A percentile compares a stretch with the other conserved stretches of the same genome.
phyloP scores from a whole-genome alignment of 805 yeast species.

The Hemisphaericaspora nanyangensis region DNA sequence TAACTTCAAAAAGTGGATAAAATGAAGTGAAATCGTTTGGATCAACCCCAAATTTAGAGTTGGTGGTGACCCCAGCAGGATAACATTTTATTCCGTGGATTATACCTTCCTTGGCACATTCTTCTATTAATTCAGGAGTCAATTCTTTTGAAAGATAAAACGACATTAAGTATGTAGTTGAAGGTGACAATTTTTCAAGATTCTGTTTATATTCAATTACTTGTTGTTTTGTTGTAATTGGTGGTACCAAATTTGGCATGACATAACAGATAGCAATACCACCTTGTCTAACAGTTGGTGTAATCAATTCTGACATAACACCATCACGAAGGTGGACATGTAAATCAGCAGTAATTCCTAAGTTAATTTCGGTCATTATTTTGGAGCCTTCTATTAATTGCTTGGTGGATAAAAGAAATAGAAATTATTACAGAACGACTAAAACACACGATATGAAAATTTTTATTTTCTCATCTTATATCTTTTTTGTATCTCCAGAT shows the following conservation, averaged over 20 bases:
- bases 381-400: too few species aligned
- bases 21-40: constrained; percentile 86
- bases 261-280: constrained; percentile 89
- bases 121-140: constrained; percentile 79
- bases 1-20: constrained; percentile 84
- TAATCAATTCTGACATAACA: constrained; percentile 82
- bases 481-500: too few species aligned
- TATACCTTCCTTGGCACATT: constrained; percentile 66
- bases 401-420: too few species aligned
- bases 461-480: too few species aligned
- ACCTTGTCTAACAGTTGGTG: constrained; percentile 88
- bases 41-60: constrained; percentile 87
- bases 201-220: constrained; percentile 66
- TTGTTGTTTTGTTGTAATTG: constrained; percentile 71
- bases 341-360: constrained; percentile 82
- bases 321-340: constrained; percentile 97
- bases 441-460: too few species aligned
- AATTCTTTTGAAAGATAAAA: constrained; percentile 74
- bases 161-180: constrained; percentile 88
- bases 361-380: constrained; percentile 34
- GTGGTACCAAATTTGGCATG: constrained; percentile 96
- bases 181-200: constrained; percentile 65
- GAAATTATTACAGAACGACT: too few species aligned
- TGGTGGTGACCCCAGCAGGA: constrained; percentile 99
- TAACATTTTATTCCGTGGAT: constrained; percentile 92